Conservation (phyloP, 805 yeast species). For the Kuraishia capsulata region DNA sequence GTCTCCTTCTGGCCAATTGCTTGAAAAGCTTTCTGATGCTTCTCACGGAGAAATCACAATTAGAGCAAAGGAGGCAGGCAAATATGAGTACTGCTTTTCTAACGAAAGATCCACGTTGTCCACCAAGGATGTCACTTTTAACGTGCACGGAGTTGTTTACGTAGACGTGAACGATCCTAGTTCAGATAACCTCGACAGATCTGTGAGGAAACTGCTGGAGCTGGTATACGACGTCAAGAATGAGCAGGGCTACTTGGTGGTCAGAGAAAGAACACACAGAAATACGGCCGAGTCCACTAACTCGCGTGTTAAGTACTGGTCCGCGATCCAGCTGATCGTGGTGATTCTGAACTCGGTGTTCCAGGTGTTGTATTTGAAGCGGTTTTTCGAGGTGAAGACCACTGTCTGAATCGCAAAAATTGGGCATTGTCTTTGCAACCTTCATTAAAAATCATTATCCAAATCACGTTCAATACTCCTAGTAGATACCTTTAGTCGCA, state of each 20-base stretch:
- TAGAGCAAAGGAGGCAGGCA: constrained; percentile 60
- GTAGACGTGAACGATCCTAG: constrained; percentile 8
- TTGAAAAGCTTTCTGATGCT: constrained; percentile 40
- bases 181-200: constrained; percentile 50
- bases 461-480: too few relatives aligned
- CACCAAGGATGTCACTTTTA: constrained; percentile 89
- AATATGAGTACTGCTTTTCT: constrained; percentile 82
- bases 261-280: constrained; percentile 95
- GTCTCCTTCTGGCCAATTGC: constrained; percentile 35
- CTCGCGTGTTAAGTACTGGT: constrained; percentile 97
- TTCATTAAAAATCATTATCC: too few relatives aligned
- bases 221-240: constrained; percentile 81
- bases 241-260: constrained; percentile 87
- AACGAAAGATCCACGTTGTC: constrained; percentile 67
- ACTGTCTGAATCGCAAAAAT: constrained; percentile 51
- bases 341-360: constrained; percentile 82
- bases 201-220: constrained; percentile 66
- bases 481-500: too few relatives aligned
- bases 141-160: constrained; percentile 83
- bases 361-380: constrained; percentile 88
- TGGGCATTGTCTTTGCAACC: neutral
- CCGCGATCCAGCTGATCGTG: constrained; percentile 79
- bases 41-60: constrained; percentile 78
- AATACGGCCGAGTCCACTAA: constrained; percentile 97
- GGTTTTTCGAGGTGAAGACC: constrained; percentile 92